Base-by-base conservation (phyloP, 768 basidiomycete genomes). In the Calvatia gigantea region DNA sequence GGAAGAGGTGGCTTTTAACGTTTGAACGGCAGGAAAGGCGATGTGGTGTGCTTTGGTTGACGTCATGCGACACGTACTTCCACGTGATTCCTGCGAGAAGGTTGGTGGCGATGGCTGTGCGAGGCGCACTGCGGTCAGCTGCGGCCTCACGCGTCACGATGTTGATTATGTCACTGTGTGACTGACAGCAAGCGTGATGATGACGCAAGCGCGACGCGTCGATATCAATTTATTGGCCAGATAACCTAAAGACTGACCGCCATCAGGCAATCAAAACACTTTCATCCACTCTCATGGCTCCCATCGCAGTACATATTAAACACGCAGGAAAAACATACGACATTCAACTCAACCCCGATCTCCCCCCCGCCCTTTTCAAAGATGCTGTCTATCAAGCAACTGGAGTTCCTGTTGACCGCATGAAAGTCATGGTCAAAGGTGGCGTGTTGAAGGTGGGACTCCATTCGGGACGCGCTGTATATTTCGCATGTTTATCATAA, bases 351-450 rank as follows among this genome's bases (percentile, higher is more conserved):
- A 86, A 97, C 70, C 73, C 84, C 14, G 83, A 86, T 74, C 75
- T 81, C 4, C 81, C 89, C 1, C 82, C 87, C 2, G 64, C 74
- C 14, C 81, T 72, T 12, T 95, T 98, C 80, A 98, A 97, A 69
- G 83, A 92, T 58, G 76, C 83, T 4, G 77, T 98, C 31, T 90
- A 89, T 64, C 80, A 86, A 39, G 73, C 78, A 43, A 98, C 94
- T 0, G 94, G 93, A 6, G 88, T 98, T 2, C 94, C 91, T 2
- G 70, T 83, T 32, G 93, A 96, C 66, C 80, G 94, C 45, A 95
- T 97, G 92, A 99, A 98, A 73, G 88, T 98, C 60, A 94, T 97
- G 89, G 80, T 95, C 68, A 98, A 97, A 68, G 90, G 90, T 51
- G 90, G 89, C 33, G 78, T 93, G 52, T 81, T 97, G 64, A 96